Percentiles rank a stretch among this genome's conserved stretches.
Conservation (phyloP, 1,284 basidiomycete genomes). For the Apiotrichum akiyoshidainum region DNA sequence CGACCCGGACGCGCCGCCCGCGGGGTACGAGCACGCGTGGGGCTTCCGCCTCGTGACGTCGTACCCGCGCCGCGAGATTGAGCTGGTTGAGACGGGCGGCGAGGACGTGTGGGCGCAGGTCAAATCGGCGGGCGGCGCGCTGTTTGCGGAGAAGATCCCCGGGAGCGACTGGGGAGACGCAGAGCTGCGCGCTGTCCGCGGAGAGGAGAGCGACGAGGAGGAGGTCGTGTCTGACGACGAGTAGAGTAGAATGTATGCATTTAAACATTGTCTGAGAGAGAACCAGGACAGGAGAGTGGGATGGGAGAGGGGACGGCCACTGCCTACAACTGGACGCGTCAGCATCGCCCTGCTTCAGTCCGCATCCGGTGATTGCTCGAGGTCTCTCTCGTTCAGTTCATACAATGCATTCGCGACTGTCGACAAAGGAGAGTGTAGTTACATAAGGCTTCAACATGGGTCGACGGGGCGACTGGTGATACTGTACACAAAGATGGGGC, state of each 20-base stretch:
- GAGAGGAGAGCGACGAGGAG: constrained; percentile 27
- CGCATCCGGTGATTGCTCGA: too few relatives aligned
- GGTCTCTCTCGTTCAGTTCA: too few relatives aligned
- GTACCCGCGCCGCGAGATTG: constrained; percentile 43
- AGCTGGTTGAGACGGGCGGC: constrained; percentile 28
- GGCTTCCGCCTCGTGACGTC: constrained; percentile 42
- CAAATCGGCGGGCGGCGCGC: constrained; percentile 41
- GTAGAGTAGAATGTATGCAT: neutral
- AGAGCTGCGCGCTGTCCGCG: constrained; percentile 16
- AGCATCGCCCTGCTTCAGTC: too few relatives aligned
- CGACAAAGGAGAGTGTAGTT: too few relatives aligned
- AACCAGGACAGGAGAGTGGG: too few relatives aligned
- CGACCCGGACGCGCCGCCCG: constrained; percentile 38
- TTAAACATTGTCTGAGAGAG: neutral
- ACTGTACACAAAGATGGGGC: too few relatives aligned
- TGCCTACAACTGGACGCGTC: too few relatives aligned
- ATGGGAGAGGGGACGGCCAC: too few relatives aligned
- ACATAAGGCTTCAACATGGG: too few relatives aligned
- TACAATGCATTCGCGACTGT: too few relatives aligned
- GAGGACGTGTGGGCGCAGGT: constrained; percentile 43
- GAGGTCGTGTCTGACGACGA: constrained; percentile 25
- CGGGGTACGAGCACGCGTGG: constrained; percentile 33
- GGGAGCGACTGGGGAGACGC: constrained; percentile 34
- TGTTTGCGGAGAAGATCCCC: constrained; percentile 46
- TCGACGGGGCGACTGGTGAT: too few relatives aligned